Evolutionary conservation across 1,284 basidiomycete species (phyloP), one percentile per base, ranked within the genome.

Genomic region (Pholiota adiposa): DNA sequence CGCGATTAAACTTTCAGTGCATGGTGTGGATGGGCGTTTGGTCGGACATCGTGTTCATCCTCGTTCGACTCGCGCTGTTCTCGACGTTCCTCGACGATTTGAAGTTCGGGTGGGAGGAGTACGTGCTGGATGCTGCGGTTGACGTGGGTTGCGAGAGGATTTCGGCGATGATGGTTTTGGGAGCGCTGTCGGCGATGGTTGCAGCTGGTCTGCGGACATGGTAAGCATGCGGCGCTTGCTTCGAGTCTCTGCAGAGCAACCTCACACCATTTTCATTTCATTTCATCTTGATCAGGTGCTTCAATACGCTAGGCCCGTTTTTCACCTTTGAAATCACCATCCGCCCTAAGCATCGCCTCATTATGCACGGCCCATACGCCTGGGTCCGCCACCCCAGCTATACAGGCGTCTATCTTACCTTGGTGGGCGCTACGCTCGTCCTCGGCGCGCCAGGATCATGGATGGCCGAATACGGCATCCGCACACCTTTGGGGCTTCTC

Each of bases 271-370:
- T 51, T 58, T 38, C 33, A 25, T 49, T 40, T 12, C 29, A 11
- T 44, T 12, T 6, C 29, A 27, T 51, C 19, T 18, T 18, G 75
- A 21, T 18, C 18, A 76, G 75, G 74, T 76, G 75, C 56, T 77
- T 74, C 62, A 72, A 66, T 58, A 65, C 71, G 16, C 70, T 77
- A 9, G 76, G 76, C 6, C 67, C 67, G 8, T 61, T 77, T 12
- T 77, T 76, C 65, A 77, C 76, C 1, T 76, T 76, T 56, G 76
- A 77, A 51, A 72, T 77, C 27, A 70, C 73, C 33, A 75, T 77
- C 46, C 72, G 71, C 8, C 72, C 73, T 0, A 69, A 73, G 60
- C 76, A 77, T 58, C 65, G 70, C 54, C 71, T 77, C 25, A 66
- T 77, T 57, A 75, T 70, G 7, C 61, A 66, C 33, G 76, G 75